phyloP scores from a whole-genome alignment of 371 early-diverging fungal species.

The Lichtheimia ramosa region DNA sequence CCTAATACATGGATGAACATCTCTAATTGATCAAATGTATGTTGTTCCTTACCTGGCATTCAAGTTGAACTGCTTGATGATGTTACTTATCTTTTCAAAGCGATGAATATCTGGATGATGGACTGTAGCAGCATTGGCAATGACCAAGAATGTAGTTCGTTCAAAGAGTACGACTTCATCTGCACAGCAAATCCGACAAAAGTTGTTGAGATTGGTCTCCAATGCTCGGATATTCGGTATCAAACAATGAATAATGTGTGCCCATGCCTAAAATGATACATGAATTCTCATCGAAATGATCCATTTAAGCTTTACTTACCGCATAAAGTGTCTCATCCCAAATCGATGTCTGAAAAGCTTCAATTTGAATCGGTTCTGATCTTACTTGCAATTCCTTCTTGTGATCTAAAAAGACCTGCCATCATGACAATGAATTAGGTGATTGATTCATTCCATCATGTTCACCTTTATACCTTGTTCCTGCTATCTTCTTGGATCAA shows the following conservation, averaged over 20 bases:
- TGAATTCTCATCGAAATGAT: background rate
- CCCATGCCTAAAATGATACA: conserved; percentile 84
- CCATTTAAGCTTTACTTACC: conserved; percentile 33
- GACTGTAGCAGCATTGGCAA: conserved; percentile 71
- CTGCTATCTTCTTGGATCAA: conserved; percentile 71
- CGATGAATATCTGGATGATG: conserved; percentile 70
- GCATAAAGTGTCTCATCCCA: conserved; percentile 96
- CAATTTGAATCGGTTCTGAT: conserved; percentile 74
- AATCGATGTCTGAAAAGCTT: conserved; percentile 87
- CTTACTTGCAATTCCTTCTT: conserved; percentile 69
- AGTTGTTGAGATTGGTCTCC: conserved; percentile 76
- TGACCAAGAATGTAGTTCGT: conserved; percentile 94
- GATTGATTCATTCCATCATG: background rate
- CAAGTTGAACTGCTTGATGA: conserved; percentile 91
- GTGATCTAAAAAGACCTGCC: conserved; percentile 69
- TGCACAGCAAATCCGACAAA: conserved; percentile 84
- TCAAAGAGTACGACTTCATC: conserved; percentile 95
- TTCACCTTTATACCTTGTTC: conserved; percentile 47
- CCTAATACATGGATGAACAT: conserved; percentile 5
- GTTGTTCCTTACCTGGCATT: conserved; percentile 64
- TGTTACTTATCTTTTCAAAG: conserved; percentile 91
- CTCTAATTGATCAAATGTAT: background rate
- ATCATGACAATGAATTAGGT: background rate
- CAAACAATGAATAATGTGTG: conserved; percentile 89
- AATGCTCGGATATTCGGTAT: conserved; percentile 88